A percentile compares a stretch with the other conserved stretches of the same genome.
These are phyloP conservation scores for Diaporthe destruens DNA, from an alignment of 2,329 filamentous ascomycete genomes.

Conservation along the genomic window DNA sequence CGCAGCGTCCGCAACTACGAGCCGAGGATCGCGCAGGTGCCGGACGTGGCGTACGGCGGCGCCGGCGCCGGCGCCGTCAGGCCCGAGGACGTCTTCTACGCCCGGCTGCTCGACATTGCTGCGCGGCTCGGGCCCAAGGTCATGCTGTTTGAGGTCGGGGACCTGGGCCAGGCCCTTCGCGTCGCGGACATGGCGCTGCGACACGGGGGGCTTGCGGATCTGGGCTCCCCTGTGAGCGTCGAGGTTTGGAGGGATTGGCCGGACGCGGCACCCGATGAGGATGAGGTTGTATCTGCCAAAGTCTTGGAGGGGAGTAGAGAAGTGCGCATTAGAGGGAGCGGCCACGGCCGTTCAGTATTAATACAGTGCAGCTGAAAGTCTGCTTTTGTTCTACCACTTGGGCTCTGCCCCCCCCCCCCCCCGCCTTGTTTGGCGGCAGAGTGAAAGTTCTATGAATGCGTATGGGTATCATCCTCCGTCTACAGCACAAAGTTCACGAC, in stretches of 20 bases:
- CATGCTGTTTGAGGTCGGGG: conserved; percentile 79
- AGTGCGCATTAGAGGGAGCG: conserved; percentile 60
- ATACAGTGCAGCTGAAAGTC: conserved; percentile 42
- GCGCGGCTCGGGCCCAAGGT: conserved; percentile 61
- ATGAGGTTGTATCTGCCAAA: conserved; percentile 45
- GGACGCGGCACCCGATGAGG: conserved; percentile 52
- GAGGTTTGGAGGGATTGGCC: conserved; percentile 83
- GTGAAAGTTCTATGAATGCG: conserved; percentile 5
- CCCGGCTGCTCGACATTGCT: conserved; percentile 70
- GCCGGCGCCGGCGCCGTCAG: conserved; percentile 40
- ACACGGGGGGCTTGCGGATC: conserved; percentile 42
- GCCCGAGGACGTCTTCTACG: conserved; percentile 74
- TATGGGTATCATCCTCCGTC: conserved; percentile 38
- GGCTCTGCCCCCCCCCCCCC: background rate
- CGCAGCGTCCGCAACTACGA: conserved; percentile 86
- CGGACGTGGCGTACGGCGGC: conserved; percentile 44
- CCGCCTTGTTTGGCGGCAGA: background rate
- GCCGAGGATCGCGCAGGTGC: conserved; percentile 83
- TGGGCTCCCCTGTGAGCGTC: conserved; percentile 53
- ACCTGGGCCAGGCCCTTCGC: conserved; percentile 74
- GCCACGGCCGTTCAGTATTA: conserved; percentile 62
- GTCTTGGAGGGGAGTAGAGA: conserved; percentile 43
- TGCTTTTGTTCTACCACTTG: background rate
- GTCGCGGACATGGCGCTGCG: conserved; percentile 65
- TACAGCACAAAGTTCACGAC: conserved; percentile 80